Percentiles rank a stretch among this genome's conserved stretches.
Evolutionary conservation across 495 filamentous ascomycete genomes (phyloP).

Genomic region (Hyaloscypha finlandica): DNA sequence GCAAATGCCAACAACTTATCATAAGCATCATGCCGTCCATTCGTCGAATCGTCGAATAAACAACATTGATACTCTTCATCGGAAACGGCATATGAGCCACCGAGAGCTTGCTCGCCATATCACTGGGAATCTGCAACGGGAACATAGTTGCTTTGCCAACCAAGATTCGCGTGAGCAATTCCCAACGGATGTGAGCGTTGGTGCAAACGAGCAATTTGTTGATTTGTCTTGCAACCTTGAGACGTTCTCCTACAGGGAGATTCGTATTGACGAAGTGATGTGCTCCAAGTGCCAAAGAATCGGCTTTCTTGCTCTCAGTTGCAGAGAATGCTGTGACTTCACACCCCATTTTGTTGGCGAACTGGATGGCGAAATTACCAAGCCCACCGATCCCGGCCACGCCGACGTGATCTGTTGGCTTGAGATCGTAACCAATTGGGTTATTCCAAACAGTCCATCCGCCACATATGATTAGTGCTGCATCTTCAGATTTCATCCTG

Average conservation of each 20-base stretch:
- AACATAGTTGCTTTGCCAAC: not conserved
- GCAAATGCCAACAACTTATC: conserved; percentile 37
- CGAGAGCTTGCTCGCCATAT: too few species aligned
- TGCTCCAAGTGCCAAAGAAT: conserved; percentile 55
- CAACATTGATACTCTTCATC: not conserved
- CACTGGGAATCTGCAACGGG: not conserved
- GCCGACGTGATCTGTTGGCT: conserved; percentile 53
- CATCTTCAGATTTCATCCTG: conserved; percentile 42
- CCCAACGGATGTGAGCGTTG: not conserved
- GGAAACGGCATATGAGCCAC: not conserved
- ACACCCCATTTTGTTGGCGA: conserved; percentile 59
- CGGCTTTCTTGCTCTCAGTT: conserved; percentile 55
- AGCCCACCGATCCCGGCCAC: conserved; percentile 61
- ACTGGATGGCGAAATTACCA: conserved; percentile 63
- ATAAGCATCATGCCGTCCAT: not conserved
- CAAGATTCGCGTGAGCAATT: not conserved
- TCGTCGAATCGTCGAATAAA: not conserved
- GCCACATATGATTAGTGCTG: conserved; percentile 54
- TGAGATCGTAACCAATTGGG: conserved; percentile 42
- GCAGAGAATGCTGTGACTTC: conserved; percentile 57
- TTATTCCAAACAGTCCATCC: conserved; percentile 52
- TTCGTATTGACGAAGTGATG: conserved; percentile 50
- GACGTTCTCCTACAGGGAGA: not conserved
- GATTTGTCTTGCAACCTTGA: not conserved
- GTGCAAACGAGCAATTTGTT: not conserved